Evolutionary conservation across 169 alveolate genomes (phyloP).

Genomic region (Plasmodium adleri): DNA sequence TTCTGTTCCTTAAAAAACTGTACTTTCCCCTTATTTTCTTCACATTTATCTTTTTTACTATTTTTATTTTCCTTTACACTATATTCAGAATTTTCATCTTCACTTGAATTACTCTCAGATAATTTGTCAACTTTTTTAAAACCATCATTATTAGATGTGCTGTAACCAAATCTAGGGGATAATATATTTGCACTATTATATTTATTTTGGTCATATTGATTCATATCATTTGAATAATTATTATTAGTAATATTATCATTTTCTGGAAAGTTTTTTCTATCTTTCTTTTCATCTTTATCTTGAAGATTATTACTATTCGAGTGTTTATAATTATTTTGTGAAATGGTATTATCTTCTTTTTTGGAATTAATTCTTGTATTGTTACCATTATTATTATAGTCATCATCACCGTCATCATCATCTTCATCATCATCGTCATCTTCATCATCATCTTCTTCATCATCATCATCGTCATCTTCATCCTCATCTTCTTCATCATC

Average conservation of each 20-base stretch:
- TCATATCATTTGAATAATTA: slow-evolving; percentile 4
- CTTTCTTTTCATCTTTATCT: not conserved
- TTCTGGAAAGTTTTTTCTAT: not conserved
- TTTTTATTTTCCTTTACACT: not conserved
- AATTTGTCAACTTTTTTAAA: no score
- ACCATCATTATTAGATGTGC: slow-evolving; percentile 12
- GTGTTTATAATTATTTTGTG: no score
- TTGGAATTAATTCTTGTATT: not conserved
- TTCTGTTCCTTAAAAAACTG: not conserved
- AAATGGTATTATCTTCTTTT: not conserved
- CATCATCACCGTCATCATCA: not conserved
- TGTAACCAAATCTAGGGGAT: slow-evolving; percentile 66
- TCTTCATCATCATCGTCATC: not conserved
- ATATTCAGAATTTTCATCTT: not conserved
- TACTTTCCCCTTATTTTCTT: not conserved
- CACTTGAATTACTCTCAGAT: not conserved
- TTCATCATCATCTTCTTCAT: not conserved
- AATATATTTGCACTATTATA: not conserved
- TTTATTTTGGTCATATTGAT: not conserved
- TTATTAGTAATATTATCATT: not conserved
- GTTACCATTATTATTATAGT: not conserved
- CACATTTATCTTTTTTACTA: not conserved
- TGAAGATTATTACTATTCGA: slow-evolving; percentile 10
- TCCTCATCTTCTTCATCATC: not conserved
- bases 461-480: not conserved